Evolutionary conservation across 2,329 filamentous ascomycete genomes (phyloP), one percentile per base, ranked within the genome.

Genomic region (Aspergillus caelatus): DNA sequence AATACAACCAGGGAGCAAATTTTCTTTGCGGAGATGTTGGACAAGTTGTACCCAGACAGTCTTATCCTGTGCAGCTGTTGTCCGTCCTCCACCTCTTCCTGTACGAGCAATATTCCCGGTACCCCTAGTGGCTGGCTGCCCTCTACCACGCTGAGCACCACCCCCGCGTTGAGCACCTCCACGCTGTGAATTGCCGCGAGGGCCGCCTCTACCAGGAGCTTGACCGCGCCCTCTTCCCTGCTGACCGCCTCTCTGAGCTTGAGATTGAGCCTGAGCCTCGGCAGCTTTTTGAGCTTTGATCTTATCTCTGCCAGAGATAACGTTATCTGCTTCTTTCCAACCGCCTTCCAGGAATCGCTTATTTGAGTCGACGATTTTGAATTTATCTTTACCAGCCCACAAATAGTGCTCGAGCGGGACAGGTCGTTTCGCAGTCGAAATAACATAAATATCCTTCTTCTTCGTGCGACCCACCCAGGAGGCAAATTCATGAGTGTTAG

Each of bases 381-480:
- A 86, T 74, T 97, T 95, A 43, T 89, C 88, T 77, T 97, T 98
- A 62, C 90, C 91, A 5, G 93, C 94, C 95, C 95, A 99, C 1
- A 99, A 84, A 72, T 94, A 99, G 77, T 99, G 95, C 72, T 99
- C 95, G 2, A 99, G 82, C 0, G 95, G 95, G 0, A 99, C 93
- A 0, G 95, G 95, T 63, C 95, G 88, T 78, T 99, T 99, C 0
- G 94, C 90, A 0, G 95, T 99, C 0, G 95, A 98, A 61, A 99
- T 99, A 71, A 99, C 95, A 75, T 98, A 99, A 39, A 99, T 98
- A 72, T 99, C 92, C 79, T 97, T 98, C 80, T 96, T 94, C 81
- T 99, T 99, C 0, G 95, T 99, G 57, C 95, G 87, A 12, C 95
- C 95, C 28, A 99, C 94, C 95, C 95, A 99, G 0, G 94, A 98